These are phyloP conservation scores for Plantago major DNA, from an alignment of 257 asterid genomes.

Conservation along the genomic window DNA sequence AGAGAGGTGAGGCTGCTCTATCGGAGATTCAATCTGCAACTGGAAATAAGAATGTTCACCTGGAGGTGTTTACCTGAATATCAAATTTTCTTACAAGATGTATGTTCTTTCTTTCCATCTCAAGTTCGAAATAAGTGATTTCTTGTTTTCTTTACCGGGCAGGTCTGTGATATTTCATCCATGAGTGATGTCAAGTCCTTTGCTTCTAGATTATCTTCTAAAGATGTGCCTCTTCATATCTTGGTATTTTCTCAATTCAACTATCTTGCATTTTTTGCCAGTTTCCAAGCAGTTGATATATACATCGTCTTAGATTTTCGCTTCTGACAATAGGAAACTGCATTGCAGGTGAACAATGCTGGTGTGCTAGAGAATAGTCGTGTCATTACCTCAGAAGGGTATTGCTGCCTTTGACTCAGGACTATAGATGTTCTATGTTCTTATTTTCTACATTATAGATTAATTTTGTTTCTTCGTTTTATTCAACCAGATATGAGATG, in stretches of 20 bases:
- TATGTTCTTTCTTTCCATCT: neutral
- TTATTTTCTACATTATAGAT: constrained; percentile 3
- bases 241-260: constrained; percentile 38
- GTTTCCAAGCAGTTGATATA: too few relatives aligned
- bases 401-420: constrained; percentile 21
- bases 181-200: constrained; percentile 64
- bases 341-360: constrained; percentile 81
- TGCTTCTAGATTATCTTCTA: constrained; percentile 60
- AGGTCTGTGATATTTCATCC: constrained; percentile 86
- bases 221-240: constrained; percentile 69
- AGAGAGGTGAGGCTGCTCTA: constrained; percentile 85
- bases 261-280: too few relatives aligned
- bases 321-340: constrained; percentile 7
- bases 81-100: neutral
- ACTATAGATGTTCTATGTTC: neutral
- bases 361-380: constrained; percentile 72
- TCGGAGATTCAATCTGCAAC: constrained; percentile 60
- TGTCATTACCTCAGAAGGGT: constrained; percentile 74
- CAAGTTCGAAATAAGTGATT: neutral
- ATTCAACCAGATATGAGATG: constrained; percentile 57
- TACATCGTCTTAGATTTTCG: too few relatives aligned
- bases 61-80: constrained; percentile 52
- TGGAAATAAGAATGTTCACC: constrained; percentile 65
- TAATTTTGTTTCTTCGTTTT: constrained; percentile 4
- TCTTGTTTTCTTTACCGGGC: constrained; percentile 12